Base-by-base conservation (phyloP, 371 early-diverging fungal species). In the Homolaphlyctis polyrhiza region DNA sequence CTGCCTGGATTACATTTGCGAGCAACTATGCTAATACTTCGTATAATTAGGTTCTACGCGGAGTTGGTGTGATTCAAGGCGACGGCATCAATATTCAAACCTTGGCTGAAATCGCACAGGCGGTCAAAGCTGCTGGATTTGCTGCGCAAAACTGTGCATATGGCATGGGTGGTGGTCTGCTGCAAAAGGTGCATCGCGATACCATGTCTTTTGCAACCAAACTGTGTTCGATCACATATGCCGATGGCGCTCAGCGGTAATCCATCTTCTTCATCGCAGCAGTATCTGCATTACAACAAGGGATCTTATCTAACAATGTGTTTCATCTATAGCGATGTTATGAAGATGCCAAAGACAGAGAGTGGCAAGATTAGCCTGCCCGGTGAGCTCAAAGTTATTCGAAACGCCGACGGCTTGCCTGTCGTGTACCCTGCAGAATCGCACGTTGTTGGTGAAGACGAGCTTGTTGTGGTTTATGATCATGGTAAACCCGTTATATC, bases 171-270 rank as follows among this genome's bases (percentile, higher is more conserved):
- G 90, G 87, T 51, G 90, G 87, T 1, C 70, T 91, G 43, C 68
- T 90, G 54, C 86, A 91, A 66, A 89, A 90, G 73, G 68, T 91
- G 45, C 86, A 92, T 72, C 80, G 93, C 13, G 93, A 93, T 66
- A 89, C 89, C 0, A 84, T 91, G 89, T 85, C 84, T 51, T 89
- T 91, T 76, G 93, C 93, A 0, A 85, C 89, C 28, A 93, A 93
- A 74, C 74, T 93, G 35, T 78, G 71, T 58, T 74, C 81, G 39
- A 76, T 92, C 50, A 74, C 73, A 2, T 83, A 89, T 60, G 62
- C 35, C 11, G 86, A 87, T 68, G 90, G 88, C 14, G 66, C 66
- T 16, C 63, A 64, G 35, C 69, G 88, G 71, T 82, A 68, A 47
- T n/a, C n/a, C n/a, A n/a, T n/a, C n/a, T n/a, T n/a, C n/a, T n/a